phyloP scores from a whole-genome alignment of 208 protist genomes.

The Novymonas esmeraldas region DNA sequence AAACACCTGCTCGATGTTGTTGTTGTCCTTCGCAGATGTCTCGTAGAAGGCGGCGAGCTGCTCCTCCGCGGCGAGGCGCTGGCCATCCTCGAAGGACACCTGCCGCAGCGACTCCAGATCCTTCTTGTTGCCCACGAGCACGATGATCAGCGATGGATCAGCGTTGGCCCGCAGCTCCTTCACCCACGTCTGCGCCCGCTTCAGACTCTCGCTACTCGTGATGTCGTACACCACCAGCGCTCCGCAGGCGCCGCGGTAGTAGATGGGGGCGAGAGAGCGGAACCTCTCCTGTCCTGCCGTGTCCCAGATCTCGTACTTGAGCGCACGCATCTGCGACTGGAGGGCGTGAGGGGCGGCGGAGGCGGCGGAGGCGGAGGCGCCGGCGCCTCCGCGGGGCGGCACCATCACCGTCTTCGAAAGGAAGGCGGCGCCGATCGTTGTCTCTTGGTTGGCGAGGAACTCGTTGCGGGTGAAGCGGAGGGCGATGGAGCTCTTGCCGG shows the following conservation, averaged over 20 bases:
- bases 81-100: constrained; percentile 77
- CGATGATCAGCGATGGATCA: constrained; percentile 90
- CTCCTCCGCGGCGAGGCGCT: constrained; percentile 67
- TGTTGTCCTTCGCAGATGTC: constrained; percentile 87
- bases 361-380: constrained; percentile 10
- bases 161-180: constrained; percentile 94
- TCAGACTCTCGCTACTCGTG: constrained; percentile 94
- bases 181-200: constrained; percentile 96
- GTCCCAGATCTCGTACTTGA: constrained; percentile 94
- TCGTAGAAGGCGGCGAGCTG: constrained; percentile 85
- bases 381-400: constrained; percentile 28
- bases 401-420: constrained; percentile 81
- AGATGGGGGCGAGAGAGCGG: constrained; percentile 91
- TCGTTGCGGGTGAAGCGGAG: constrained; percentile 88
- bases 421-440: constrained; percentile 90
- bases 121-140: constrained; percentile 97
- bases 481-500: constrained; percentile 90
- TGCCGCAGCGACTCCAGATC: constrained; percentile 92
- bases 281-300: constrained; percentile 94
- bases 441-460: constrained; percentile 83
- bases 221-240: constrained; percentile 98
- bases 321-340: constrained; percentile 28
- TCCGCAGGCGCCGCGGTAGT: constrained; percentile 92
- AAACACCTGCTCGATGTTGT: constrained; percentile 87
- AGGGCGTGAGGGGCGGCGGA: constrained; percentile 11